phyloP scores from a whole-genome alignment of 169 alveolate species.

The Cryptosporidium sp. region DNA sequence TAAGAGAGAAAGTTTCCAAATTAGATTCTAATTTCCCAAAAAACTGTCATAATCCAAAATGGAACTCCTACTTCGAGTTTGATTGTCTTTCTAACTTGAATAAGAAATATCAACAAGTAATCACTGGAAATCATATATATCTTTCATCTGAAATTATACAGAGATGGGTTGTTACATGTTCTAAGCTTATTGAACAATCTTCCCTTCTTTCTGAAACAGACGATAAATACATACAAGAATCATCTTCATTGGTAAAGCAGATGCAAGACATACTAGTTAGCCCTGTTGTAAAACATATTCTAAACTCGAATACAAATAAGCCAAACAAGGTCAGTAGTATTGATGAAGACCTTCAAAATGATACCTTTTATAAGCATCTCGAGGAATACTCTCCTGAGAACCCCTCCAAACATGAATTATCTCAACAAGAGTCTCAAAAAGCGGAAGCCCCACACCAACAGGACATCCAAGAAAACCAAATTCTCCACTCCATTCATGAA shows the following conservation, averaged over 20 bases:
- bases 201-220: conserved; percentile 38
- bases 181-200: conserved; percentile 42
- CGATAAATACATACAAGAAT: conserved; percentile 9
- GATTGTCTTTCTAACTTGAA: conserved; percentile 10
- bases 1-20: conserved; percentile 23
- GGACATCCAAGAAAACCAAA: background rate
- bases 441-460: background rate
- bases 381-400: conserved; percentile 10
- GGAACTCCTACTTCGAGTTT: conserved; percentile 54
- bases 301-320: background rate
- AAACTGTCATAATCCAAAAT: conserved; percentile 57
- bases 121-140: conserved; percentile 6
- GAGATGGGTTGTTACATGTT: conserved; percentile 44
- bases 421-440: background rate
- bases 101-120: conserved; percentile 31
- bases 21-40: conserved; percentile 44
- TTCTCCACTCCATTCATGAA: background rate
- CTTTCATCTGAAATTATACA: conserved; percentile 37
- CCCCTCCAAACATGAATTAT: background rate
- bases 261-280: conserved; percentile 53
- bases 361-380: background rate
- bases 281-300: conserved; percentile 27
- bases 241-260: conserved; percentile 12
- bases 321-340: background rate
- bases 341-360: background rate